These are phyloP conservation scores for Endocarpon pusillum DNA, from an alignment of 495 filamentous ascomycete species.

Conservation along the genomic window DNA sequence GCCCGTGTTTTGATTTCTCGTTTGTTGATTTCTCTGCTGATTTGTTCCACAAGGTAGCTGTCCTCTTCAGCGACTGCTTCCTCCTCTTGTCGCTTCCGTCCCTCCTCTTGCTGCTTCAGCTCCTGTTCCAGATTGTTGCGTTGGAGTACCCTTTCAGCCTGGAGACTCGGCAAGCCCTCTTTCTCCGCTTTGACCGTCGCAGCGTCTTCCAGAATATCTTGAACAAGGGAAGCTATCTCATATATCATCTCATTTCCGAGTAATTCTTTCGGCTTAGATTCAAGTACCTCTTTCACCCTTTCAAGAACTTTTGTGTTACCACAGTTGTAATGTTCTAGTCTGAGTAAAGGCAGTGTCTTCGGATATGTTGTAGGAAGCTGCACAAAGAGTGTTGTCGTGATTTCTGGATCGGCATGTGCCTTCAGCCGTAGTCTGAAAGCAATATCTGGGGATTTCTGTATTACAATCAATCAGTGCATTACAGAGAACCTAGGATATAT, in stretches of 20 bases:
- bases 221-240: constrained; percentile 63
- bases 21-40: constrained; percentile 54
- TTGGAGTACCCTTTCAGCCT: constrained; percentile 69
- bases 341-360: constrained; percentile 62
- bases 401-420: constrained; percentile 49
- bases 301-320: constrained; percentile 41
- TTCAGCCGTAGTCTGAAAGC: constrained; percentile 65
- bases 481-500: not conserved
- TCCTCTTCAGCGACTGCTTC: constrained; percentile 55
- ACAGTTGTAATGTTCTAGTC: constrained; percentile 43
- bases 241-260: constrained; percentile 80
- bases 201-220: constrained; percentile 78
- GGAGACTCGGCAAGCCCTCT: constrained; percentile 63
- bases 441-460: constrained; percentile 55
- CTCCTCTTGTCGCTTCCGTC: constrained; percentile 31
- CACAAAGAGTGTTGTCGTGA: constrained; percentile 44
- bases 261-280: constrained; percentile 50
- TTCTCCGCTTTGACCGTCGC: constrained; percentile 54
- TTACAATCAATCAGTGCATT: constrained; percentile 1
- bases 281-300: constrained; percentile 52
- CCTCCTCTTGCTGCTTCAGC: constrained; percentile 30
- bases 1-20: constrained; percentile 22
- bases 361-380: constrained; percentile 85
- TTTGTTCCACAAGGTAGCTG: constrained; percentile 50
- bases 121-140: constrained; percentile 39